Conservation (phyloP, 352 stramenopile genomes). For the Phytophthora quininea region DNA sequence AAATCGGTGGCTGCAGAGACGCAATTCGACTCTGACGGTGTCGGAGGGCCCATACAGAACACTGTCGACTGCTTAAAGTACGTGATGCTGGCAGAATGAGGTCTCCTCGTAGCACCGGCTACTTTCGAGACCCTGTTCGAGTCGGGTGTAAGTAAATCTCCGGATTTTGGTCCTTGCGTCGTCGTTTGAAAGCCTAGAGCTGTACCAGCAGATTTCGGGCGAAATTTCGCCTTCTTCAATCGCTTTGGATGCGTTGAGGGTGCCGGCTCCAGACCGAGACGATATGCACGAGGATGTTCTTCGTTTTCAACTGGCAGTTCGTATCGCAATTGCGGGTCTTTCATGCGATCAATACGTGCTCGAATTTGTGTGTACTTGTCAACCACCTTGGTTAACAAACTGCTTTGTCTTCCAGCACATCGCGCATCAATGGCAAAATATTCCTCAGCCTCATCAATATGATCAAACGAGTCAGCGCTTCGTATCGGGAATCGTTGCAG, state of each 20-base stretch:
- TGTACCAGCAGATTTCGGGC: slow-evolving; percentile 43
- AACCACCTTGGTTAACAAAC: slow-evolving; percentile 32
- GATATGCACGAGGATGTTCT: slow-evolving; percentile 47
- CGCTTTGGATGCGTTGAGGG: slow-evolving; percentile 30
- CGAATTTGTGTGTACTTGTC: slow-evolving; percentile 37
- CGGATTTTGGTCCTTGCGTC: slow-evolving; percentile 10
- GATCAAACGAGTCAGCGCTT: slow-evolving; percentile 15
- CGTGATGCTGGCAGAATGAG: slow-evolving; percentile 58
- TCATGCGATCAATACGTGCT: slow-evolving; percentile 35
- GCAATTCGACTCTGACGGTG: slow-evolving; percentile 5
- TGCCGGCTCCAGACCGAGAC: slow-evolving; percentile 53
- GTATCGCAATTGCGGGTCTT: slow-evolving; percentile 54
- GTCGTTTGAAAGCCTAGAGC: slow-evolving; percentile 25
- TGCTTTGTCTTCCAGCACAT: slow-evolving; percentile 38
- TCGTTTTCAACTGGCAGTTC: slow-evolving; percentile 54
- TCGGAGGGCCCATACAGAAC: slow-evolving; percentile 45
- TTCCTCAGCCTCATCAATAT: slow-evolving; percentile 17
- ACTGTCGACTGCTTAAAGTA: slow-evolving; percentile 63
- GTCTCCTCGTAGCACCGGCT: slow-evolving; percentile 52
- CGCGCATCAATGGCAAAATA: slow-evolving; percentile 26
- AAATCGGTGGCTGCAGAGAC: slow-evolving; percentile 35
- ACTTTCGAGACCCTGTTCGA: slow-evolving; percentile 34
- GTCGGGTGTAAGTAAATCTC: slow-evolving; percentile 10
- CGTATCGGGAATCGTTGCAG: slow-evolving; percentile 41
- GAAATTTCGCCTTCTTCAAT: slow-evolving; percentile 28